A percentile compares a stretch with the other conserved stretches of the same genome.
Evolutionary conservation across 1,284 basidiomycete species (phyloP).

Genomic region (Trichosporon coremiiforme): DNA sequence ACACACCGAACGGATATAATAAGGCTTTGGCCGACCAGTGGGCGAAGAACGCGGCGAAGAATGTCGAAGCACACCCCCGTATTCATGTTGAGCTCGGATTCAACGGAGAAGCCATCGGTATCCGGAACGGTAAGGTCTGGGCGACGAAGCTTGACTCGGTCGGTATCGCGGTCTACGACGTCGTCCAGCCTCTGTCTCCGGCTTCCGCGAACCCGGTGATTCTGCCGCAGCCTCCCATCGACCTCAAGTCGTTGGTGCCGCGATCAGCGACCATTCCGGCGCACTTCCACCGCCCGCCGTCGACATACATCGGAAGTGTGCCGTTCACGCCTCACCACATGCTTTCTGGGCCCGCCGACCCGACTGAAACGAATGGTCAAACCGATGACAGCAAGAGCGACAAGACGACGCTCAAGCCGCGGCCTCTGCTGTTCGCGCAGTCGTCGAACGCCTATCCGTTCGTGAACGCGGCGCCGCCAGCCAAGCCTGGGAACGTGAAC

Average conservation of each 20-base stretch:
- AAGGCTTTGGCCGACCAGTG: conserved; percentile 53
- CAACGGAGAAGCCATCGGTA: conserved; percentile 52
- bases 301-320: conserved; percentile 50
- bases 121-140: conserved; percentile 51
- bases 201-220: conserved; percentile 51
- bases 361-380: not conserved
- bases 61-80: conserved; percentile 21
- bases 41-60: conserved; percentile 32
- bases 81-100: conserved; percentile 52
- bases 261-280: conserved; percentile 15
- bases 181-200: conserved; percentile 47
- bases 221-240: conserved; percentile 55
- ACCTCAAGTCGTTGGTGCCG: conserved; percentile 37
- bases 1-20: conserved; percentile 54
- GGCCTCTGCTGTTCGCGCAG: conserved; percentile 49
- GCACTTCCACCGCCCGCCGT: conserved; percentile 32
- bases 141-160: conserved; percentile 44
- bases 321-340: conserved; percentile 34
- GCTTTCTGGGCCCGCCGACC: not conserved
- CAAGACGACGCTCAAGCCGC: conserved; percentile 2
- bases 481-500: conserved; percentile 47
- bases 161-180: conserved; percentile 55
- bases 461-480: conserved; percentile 43
- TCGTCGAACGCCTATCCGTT: conserved; percentile 53
- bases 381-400: not conserved